These are phyloP conservation scores for Amaranthus palmeri DNA, from an alignment of 148 eudicot species.

Conservation along the genomic window DNA sequence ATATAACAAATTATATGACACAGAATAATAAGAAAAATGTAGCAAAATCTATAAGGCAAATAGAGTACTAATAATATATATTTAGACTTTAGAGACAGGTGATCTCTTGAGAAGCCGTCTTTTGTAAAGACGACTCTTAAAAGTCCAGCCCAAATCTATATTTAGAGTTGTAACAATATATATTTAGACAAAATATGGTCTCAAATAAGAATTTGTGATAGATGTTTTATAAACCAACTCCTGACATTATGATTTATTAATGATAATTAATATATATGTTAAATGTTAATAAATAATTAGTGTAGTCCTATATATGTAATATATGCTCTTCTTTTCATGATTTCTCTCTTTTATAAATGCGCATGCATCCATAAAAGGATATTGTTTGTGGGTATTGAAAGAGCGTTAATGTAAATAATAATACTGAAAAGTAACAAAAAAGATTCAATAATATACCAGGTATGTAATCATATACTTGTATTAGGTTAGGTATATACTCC, in stretches of 20 bases:
- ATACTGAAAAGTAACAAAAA: slow-evolving; percentile 13
- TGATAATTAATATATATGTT: neutral
- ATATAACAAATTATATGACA: no score
- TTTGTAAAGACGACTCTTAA: no score
- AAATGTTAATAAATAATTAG: neutral
- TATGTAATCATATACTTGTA: neutral
- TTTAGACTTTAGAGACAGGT: no score
- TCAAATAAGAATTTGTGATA: no score
- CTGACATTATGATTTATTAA: slow-evolving; percentile 9
- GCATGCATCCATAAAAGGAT: slow-evolving; percentile 23
- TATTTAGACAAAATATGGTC: no score
- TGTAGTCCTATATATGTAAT: slow-evolving; percentile 9
- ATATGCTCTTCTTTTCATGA: slow-evolving; percentile 27
- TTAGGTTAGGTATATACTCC: neutral
- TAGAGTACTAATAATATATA: no score
- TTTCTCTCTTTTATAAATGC: slow-evolving; percentile 11
- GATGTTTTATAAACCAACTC: neutral
- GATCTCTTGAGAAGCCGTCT: no score
- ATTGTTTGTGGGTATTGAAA: neutral
- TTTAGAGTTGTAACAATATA: no score
- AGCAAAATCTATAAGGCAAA: no score
- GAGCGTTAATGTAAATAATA: neutral
- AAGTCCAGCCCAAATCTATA: no score
- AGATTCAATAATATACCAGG: neutral
- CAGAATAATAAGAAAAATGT: no score